Evolutionary conservation across 805 yeast genomes (phyloP).

Genomic region (Lachancea sp.): DNA sequence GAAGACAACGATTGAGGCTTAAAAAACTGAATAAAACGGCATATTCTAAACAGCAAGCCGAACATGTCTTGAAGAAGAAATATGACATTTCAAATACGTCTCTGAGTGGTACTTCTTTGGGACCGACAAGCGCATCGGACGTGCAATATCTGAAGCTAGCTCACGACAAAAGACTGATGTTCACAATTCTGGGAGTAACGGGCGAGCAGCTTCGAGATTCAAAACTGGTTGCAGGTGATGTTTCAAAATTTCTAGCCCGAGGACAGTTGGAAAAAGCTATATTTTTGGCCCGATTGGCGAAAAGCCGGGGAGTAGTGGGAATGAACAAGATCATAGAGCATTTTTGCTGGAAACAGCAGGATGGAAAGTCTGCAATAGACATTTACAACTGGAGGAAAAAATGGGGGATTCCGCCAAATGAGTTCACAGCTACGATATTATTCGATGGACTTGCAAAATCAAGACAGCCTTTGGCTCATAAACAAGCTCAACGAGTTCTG

Average conservation of each 20-base stretch:
- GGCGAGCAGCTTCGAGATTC: conserved; percentile 56
- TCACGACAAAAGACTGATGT: conserved; percentile 42
- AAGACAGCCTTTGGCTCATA: conserved; percentile 26
- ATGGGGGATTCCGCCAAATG: conserved; percentile 51
- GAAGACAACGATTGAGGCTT: conserved; percentile 13
- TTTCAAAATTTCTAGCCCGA: conserved; percentile 43
- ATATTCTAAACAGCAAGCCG: conserved; percentile 26
- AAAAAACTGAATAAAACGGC: conserved; percentile 23
- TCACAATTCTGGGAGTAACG: conserved; percentile 52
- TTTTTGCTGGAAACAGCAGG: conserved; percentile 37
- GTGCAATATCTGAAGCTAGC: conserved; percentile 25
- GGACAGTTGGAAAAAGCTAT: conserved; percentile 49
- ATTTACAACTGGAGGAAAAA: conserved; percentile 51
- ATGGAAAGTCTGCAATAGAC: conserved; percentile 44
- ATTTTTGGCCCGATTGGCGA: conserved; percentile 43
- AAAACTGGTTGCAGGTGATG: conserved; percentile 47
- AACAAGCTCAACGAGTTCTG: conserved; percentile 32
- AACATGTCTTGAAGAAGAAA: conserved; percentile 17
- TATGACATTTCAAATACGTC: conserved; percentile 17
- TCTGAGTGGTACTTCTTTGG: conserved; percentile 25
- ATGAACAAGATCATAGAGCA: conserved; percentile 56
- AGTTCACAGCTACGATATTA: conserved; percentile 41
- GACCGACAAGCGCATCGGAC: conserved; percentile 35
- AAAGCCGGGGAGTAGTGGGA: conserved; percentile 48
- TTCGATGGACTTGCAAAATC: conserved; percentile 40